Conservation (phyloP, 495 filamentous ascomycete species). For the Daldinia loculata region DNA sequence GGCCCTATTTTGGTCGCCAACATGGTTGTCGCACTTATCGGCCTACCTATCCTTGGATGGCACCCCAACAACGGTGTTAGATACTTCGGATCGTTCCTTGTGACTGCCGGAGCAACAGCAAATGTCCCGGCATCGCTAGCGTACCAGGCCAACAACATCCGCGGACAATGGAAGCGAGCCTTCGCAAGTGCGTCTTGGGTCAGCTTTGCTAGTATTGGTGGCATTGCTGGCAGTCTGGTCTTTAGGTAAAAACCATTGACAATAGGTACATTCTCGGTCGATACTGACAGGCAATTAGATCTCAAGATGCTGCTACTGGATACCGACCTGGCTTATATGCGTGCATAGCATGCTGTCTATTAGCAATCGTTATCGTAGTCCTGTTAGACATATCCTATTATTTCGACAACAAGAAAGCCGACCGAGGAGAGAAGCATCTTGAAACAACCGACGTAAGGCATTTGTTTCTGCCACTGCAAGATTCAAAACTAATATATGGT, state of each 20-base stretch:
- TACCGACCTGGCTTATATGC: constrained; percentile 58
- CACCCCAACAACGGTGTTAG: constrained; percentile 55
- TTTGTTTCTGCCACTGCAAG: neutral
- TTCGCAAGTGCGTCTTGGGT: constrained; percentile 66
- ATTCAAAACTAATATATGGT: constrained; percentile 12
- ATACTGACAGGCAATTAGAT: constrained; percentile 26
- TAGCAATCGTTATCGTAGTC: constrained; percentile 50
- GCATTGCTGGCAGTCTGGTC: constrained; percentile 65
- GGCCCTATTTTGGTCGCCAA: constrained; percentile 66
- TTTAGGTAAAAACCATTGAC: constrained; percentile 53
- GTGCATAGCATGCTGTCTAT: constrained; percentile 51
- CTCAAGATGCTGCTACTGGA: constrained; percentile 46
- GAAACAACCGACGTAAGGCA: constrained; percentile 53
- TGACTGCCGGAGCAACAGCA: constrained; percentile 63
- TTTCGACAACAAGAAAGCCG: constrained; percentile 52
- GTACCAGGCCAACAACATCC: constrained; percentile 69
- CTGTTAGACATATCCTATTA: constrained; percentile 46
- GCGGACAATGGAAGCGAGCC: constrained; percentile 72
- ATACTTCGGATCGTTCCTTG: constrained; percentile 69
- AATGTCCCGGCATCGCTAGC: constrained; percentile 64
- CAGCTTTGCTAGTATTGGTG: constrained; percentile 65
- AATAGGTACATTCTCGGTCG: neutral
- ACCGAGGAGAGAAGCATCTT: constrained; percentile 56
- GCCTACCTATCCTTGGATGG: constrained; percentile 59
- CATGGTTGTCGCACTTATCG: constrained; percentile 51